Percentiles rank a stretch among this genome's conserved stretches.
phyloP scores from a whole-genome alignment of 345 rosid genomes.

The Arabidopsis thaliana region TAIR10.1 NC_003071.7:14372001-14372500 shows the following conservation, averaged over 20 bases:
- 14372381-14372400: conserved; percentile 47
- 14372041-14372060: conserved; percentile 45
- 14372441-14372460: conserved; percentile 32
- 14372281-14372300: not conserved
- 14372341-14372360: conserved; percentile 47
- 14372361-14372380: conserved; percentile 43
- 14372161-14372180: conserved; percentile 46
- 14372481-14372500: too few relatives aligned
- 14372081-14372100: conserved; percentile 42
- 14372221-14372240: conserved; percentile 18
- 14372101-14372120: conserved; percentile 46
- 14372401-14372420: conserved; percentile 49
- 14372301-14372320: not conserved
- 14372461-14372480: too few relatives aligned
- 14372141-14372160: conserved; percentile 45
- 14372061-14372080: conserved; percentile 44
- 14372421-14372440: conserved; percentile 45
- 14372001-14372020: conserved; percentile 44
- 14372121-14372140: conserved; percentile 48
- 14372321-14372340: conserved; percentile 50
- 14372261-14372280: conserved; percentile 3
- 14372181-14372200: conserved; percentile 49
- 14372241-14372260: not conserved
- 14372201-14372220: conserved; percentile 43
- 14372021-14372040: conserved; percentile 41